Base-by-base conservation (phyloP, 2,329 filamentous ascomycete species). In the Scleromitrula shiraiana region DNA sequence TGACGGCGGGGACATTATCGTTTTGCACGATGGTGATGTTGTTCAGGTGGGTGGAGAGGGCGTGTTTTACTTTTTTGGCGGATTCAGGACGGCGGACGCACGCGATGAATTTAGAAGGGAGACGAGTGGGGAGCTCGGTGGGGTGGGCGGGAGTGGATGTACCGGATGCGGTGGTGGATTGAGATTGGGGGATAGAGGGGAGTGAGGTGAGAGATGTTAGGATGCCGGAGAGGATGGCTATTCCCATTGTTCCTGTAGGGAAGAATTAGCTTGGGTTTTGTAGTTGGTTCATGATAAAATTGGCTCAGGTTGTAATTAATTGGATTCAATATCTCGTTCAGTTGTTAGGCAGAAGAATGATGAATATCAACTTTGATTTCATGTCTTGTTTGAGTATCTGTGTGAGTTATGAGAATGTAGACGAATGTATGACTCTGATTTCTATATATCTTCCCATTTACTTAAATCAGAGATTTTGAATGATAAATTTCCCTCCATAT, bases 191-290 rank as follows among this genome's bases (percentile, higher is more conserved):
- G 68, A 20, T 65, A 69, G 46, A 62, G 1, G 6, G 2, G 74
- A n/a, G n/a, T n/a, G 72, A 74, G 32, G 71, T 70, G 37, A 93
- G 75, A 9, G 85, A 86, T 51, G 78, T 73, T 57, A 94, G 77
- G 62, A 95, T 83, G 54, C 88, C 88, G 46, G 78, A 82, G 49
- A 94, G 77, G 57, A 95, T 90, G 50, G 87, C 87, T 52, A 87
- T 86, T 50, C 88, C 88, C 80, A 95, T 86, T 45, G 82, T 90
- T 56, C 87, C 85, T 89, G 30, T 36, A 14, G 50, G 50, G 10
- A 8, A n/a, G 4, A 12, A 39, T 10, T 30, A n/a, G 4, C 9
- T 24, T 30, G 3, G 7, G 5, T 7, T 2, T 40, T n/a, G 7
- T n/a, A 4, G 10, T 40, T n/a, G 14, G 5, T 1, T 7, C 3